These are phyloP conservation scores for Diaporthe sp. DNA, from an alignment of 2,329 filamentous ascomycete genomes.

Conservation along the genomic window DNA sequence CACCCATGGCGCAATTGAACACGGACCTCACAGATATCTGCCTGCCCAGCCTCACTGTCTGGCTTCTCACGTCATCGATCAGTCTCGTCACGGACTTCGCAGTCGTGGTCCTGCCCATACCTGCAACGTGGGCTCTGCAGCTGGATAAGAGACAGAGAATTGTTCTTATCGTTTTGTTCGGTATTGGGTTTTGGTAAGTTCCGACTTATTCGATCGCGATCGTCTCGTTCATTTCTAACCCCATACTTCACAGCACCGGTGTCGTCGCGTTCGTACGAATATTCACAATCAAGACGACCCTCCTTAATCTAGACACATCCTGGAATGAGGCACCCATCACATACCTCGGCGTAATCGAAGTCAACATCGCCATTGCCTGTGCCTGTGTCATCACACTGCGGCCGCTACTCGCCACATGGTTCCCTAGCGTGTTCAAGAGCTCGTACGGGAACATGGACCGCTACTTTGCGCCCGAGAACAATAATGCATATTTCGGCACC, in stretches of 20 bases:
- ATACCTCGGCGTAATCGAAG: slow-evolving; percentile 45
- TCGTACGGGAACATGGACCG: slow-evolving; percentile 9
- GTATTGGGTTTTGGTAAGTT: slow-evolving; percentile 42
- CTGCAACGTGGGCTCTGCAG: slow-evolving; percentile 39
- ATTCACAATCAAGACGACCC: slow-evolving; percentile 41
- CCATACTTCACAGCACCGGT: slow-evolving; percentile 36
- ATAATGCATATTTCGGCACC: slow-evolving; percentile 2
- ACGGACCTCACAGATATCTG: slow-evolving; percentile 37
- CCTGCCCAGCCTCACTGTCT: slow-evolving; percentile 42
- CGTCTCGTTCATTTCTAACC: neutral
- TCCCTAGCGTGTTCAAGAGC: slow-evolving; percentile 33
- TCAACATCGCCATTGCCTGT: slow-evolving; percentile 44
- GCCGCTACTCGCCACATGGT: slow-evolving; percentile 40
- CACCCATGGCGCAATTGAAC: slow-evolving; percentile 42
- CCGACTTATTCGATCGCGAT: neutral
- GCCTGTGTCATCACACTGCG: slow-evolving; percentile 44
- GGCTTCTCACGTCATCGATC: slow-evolving; percentile 43
- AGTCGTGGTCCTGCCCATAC: slow-evolving; percentile 42
- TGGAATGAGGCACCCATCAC: slow-evolving; percentile 46
- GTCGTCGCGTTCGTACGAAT: slow-evolving; percentile 44
- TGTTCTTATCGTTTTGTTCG: slow-evolving; percentile 39
- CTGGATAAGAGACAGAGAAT: slow-evolving; percentile 40
- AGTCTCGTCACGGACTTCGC: slow-evolving; percentile 43
- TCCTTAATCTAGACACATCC: slow-evolving; percentile 39
- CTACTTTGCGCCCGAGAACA: slow-evolving; percentile 11